Base-by-base conservation (phyloP, 257 asterid species). In the Coffea eugenioides region DNA sequence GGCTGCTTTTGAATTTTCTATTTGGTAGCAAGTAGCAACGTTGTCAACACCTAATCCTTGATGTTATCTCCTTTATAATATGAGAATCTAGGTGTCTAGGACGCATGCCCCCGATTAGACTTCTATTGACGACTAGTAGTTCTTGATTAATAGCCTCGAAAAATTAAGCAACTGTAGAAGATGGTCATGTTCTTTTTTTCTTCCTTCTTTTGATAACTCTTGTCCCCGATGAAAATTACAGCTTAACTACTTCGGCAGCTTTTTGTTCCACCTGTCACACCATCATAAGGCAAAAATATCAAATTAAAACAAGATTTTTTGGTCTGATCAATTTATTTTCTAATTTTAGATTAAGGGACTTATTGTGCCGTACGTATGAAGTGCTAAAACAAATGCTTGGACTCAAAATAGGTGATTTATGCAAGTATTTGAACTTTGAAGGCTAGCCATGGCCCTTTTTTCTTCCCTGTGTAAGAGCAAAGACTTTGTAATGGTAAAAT, bases 1-100 rank as follows among this genome's bases (percentile, higher is more conserved):
- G 14, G 31, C 11, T 46, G 20, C n/a, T 2, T 72, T 49, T 72
- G 76, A 72, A 12, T n/a, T 72, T 72, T 62, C 68, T 23, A 62
- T 4, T 48, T 4, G 41, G 4, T 25, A 46, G 64, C 64, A 12
- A 57, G 64, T 36, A n/a, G 31, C 62, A 49, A 49, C 34, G 3
- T 13, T 48, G 76, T 72, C 62, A 49, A 72, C 62, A 72, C 64
- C 76, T 25, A 72, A 49, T 72, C 23, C 76, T 72, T 48, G 43
- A 14, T 48, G 21, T 25, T 31, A 20, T 72, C 54, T 62, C 31
- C n/a, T 62, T 57, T 57, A 23, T 57, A 16, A 18, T 56, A 43
- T 36, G 57, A 8, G 20, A 72, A 46, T 21, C 20, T 46, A 23
- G 10, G 46, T 9, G 75, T 20, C 75, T 10, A n/a, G 3, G 14